Evolutionary conservation across 805 yeast genomes (phyloP), one percentile per base, ranked within the genome.

Genomic region (Monosporozyma yasuniensis): DNA sequence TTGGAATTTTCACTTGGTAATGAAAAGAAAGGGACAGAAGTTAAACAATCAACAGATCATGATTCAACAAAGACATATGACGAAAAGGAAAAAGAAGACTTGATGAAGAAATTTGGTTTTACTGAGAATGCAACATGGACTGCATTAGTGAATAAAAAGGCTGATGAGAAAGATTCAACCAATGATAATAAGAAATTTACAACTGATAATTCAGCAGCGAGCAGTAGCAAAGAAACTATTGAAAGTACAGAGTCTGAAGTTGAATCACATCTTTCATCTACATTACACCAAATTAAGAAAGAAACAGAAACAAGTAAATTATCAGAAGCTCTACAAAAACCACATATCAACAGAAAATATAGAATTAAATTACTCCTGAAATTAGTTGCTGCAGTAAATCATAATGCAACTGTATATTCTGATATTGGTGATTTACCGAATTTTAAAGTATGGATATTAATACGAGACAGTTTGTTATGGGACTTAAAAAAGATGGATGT

Each of bases 121-220:
- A 52, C 64, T 10, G 65, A 64, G 47, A 60, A 61, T 35, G 59
- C 64, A 18, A 64, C 67, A 3, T 65, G 69, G 69, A 53, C 67
- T 4, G 59, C 60, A 41, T 52, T 65, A 34, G 56, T 65, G 6
- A 58, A 50, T 41, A 56, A 54, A 37, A 57, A 55, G 30, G 39
- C 47, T 14, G 48, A 37, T 16, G 52, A 46, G 14, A 46, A 41
- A 44, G 53, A 38, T 22, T 30, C 30, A 5, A 25, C n/a, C 11
- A 35, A 39, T 35, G 51, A 48, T 22, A 16, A 47, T 8, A 27
- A 30, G 10, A 25, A 18, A 18, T 35, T 34, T 34, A 7, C 47
- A 3, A 16, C 32, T 23, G 23, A n/a, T 11, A 16, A 18, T 27
- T 27, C 18, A 14, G 23, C n/a, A 10, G 12, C 14, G 8, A 12